Conservation (phyloP, 2,329 filamentous ascomycete genomes). For the Beauveria sp. region DNA sequence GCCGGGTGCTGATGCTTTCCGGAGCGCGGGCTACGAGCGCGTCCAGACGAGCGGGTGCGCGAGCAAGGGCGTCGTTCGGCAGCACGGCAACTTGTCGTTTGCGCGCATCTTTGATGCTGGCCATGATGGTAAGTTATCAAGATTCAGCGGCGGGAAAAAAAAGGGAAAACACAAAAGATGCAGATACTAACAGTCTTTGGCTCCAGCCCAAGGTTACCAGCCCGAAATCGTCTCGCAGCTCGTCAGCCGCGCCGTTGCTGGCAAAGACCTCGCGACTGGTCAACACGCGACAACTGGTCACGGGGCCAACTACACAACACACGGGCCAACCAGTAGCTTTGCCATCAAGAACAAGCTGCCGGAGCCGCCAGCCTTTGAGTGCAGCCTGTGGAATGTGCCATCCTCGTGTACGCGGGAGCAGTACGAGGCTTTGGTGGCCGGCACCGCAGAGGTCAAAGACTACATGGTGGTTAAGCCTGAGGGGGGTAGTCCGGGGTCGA, state of each 20-base stretch:
- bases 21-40: conserved; percentile 58
- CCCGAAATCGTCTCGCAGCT: conserved; percentile 45
- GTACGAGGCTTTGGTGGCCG: conserved; percentile 14
- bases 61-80: conserved; percentile 63
- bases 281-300: conserved; percentile 36
- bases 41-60: conserved; percentile 58
- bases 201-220: conserved; percentile 36
- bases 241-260: conserved; percentile 49
- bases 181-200: not conserved
- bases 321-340: conserved; percentile 41
- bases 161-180: not conserved
- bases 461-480: conserved; percentile 13
- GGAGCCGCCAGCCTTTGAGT: conserved; percentile 39
- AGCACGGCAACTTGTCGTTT: conserved; percentile 65
- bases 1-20: conserved; percentile 41
- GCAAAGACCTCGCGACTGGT: conserved; percentile 46
- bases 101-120: conserved; percentile 56
- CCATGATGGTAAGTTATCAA: conserved; percentile 40
- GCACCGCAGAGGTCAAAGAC: conserved; percentile 15
- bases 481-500: conserved; percentile 4
- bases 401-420: conserved; percentile 32
- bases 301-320: conserved; percentile 13
- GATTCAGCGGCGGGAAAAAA: too few relatives aligned
- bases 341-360: conserved; percentile 44
- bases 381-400: conserved; percentile 45